Evolutionary conservation across 805 yeast species (phyloP), one percentile per base, ranked within the genome.

Genomic region (Suhomyces sp.): DNA sequence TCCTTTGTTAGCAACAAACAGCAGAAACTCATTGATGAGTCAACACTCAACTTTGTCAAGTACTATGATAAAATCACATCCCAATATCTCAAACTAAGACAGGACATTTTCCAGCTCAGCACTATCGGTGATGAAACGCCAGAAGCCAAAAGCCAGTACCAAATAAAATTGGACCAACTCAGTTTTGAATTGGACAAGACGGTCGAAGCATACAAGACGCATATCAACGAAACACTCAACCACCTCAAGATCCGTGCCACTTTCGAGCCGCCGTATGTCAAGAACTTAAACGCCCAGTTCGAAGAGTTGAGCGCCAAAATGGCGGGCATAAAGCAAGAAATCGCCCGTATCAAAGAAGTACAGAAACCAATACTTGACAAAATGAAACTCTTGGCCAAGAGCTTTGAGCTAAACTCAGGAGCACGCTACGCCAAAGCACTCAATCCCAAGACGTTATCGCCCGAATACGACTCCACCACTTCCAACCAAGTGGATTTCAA

Each of bases 291-390:
- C 22, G 44, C 46, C 13, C 60, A 69, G 36, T 61, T 60, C 42
- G 64, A 60, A 13, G 54, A 53, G 6, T 56, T 74, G 10, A 24
- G 55, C 3, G 46, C 35, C 3, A 53, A 57, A 17, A 60, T 66
- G 42, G 44, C 54, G 3, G 38, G 31, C 4, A 48, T 66, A 4
- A 49, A 58, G 12, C 54, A 56, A 19, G 65, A 64, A 29, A 65
- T 70, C 8, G 58, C 58, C n/a, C 58, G 63, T 15, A 61, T 73
- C 36, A 61, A 57, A 38, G 60, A 62, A 9, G 62, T 64, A 6
- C 72, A 73, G 51, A 63, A 70, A 48, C 80, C 79, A 2, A 54
- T 71, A 10, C 57, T 75, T 23, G 72, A 70, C 26, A 62, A 72
- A 47, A 71, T 74, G 68, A 59, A 59, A n/a, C 19, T 36, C 6